Evolutionary conservation across 192 early-diverging fungal species (phyloP), one percentile per base, ranked within the genome.

Genomic region (Podila horticola): DNA sequence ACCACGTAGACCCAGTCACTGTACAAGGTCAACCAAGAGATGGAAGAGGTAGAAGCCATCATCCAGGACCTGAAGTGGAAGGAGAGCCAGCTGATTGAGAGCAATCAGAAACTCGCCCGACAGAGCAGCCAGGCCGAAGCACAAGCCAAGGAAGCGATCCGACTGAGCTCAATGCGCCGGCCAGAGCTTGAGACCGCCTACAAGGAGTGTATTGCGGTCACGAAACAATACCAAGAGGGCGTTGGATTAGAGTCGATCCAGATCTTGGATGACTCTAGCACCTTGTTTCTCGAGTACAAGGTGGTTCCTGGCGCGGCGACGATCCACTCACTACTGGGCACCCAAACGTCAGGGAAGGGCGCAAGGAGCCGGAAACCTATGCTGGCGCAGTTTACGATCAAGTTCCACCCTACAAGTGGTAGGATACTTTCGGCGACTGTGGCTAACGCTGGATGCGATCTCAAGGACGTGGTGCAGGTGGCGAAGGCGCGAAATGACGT

Each of bases 31-130:
- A 64, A 81, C 26, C 71, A 69, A 19, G 71, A 73, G n/a, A 58
- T 68, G 29, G 77, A 81, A 22, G 77, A 81, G 19, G 31, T 64
- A 30, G 64, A 52, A 12, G 52, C 71, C 19, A 71, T 66, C 36
- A 73, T 73, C 12, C 66, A 81, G 15, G 66, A 81, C 22, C 45
- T 81, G 3, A 81, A 81, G 31, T 81, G 77, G 77, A 71, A 81
- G 19, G 77, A 81, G 67, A 81, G 62, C 22, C 66, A 65, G 33
- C 49, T 72, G 5, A 29, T 62, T 26, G 71, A 81, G 4, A 57
- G 66, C 24, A 81, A 69, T n/a, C 71, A 81, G n/a, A 67, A 45
- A 11, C 55, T 81, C 5, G 55, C 52, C 1, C 22, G 29, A 0
- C 77, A 66, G 51, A 26, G 71, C 8, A 64, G 61, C n/a, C 66